phyloP scores from a whole-genome alignment of 2,329 filamentous ascomycete species.

The Aspergillus floridensis region DNA sequence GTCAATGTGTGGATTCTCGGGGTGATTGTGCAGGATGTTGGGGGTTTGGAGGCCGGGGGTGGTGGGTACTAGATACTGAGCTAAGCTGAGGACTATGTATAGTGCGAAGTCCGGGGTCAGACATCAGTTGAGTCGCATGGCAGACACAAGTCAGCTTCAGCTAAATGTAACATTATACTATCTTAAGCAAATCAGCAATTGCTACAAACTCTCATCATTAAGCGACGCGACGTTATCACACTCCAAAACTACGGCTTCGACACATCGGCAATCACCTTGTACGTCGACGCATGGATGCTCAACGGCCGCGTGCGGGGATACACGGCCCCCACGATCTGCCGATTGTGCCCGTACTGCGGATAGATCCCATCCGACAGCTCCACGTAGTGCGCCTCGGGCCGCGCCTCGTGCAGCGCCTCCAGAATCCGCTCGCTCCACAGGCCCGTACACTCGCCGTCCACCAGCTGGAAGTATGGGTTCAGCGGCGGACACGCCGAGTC shows the following conservation, averaged over 20 bases:
- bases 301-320: constrained; percentile 40
- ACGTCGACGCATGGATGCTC: constrained; percentile 41
- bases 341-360: constrained; percentile 31
- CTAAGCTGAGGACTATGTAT: too few species aligned
- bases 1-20: constrained; percentile 87
- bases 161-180: neutral
- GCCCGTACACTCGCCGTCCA: constrained; percentile 61
- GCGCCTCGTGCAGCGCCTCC: constrained; percentile 56
- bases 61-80: neutral
- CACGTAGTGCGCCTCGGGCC: constrained; percentile 59
- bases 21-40: constrained; percentile 69
- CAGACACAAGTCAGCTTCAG: too few species aligned
- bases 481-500: constrained; percentile 68
- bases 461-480: constrained; percentile 69
- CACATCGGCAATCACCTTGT: constrained; percentile 42
- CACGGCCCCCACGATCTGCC: constrained; percentile 33
- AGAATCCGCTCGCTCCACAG: constrained; percentile 71
- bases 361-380: constrained; percentile 65
- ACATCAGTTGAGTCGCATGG: too few species aligned
- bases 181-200: neutral
- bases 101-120: too few species aligned
- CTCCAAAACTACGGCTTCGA: constrained; percentile 31
- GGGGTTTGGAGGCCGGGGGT: constrained; percentile 1
- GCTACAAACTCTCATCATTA: too few species aligned
- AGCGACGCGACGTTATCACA: too few species aligned